Percentiles rank a stretch among this genome's conserved stretches.
These are phyloP conservation scores for Claviceps sp. DNA, from an alignment of 2,329 filamentous ascomycete genomes.

Conservation along the genomic window DNA sequence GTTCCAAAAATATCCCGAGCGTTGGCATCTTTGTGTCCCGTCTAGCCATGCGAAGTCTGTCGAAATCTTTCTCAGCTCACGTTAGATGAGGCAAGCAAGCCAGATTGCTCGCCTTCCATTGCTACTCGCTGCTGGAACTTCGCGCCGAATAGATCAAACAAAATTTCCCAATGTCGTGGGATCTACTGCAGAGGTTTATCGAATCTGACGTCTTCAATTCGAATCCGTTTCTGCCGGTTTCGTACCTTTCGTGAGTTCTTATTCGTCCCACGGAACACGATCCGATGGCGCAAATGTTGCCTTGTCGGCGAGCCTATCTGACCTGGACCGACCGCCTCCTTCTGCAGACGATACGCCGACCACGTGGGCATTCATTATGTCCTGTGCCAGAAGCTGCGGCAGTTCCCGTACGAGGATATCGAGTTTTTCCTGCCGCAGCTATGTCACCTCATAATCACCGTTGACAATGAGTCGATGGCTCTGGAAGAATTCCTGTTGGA, in stretches of 20 bases:
- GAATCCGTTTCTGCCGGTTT: slow-evolving; percentile 77
- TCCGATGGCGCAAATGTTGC: background rate
- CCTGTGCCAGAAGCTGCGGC: slow-evolving; percentile 75
- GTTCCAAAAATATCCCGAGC: background rate
- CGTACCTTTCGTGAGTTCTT: slow-evolving; percentile 66
- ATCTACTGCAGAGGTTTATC: slow-evolving; percentile 79
- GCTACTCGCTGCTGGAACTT: slow-evolving; percentile 5
- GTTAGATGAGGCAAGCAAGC: slow-evolving; percentile 11
- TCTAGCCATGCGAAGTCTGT: slow-evolving; percentile 12
- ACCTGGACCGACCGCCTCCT: background rate
- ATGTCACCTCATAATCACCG: slow-evolving; percentile 76
- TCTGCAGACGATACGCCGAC: slow-evolving; percentile 64
- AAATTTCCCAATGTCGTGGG: slow-evolving; percentile 54
- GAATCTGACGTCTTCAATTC: slow-evolving; percentile 91
- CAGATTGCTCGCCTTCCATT: slow-evolving; percentile 2
- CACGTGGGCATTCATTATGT: slow-evolving; percentile 86
- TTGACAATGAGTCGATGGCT: slow-evolving; percentile 86
- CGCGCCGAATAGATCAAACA: background rate
- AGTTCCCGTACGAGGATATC: slow-evolving; percentile 82
- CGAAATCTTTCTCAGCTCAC: slow-evolving; percentile 6
- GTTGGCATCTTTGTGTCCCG: background rate
- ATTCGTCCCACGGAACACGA: background rate
- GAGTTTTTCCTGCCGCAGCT: slow-evolving; percentile 84
- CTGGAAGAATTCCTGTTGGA: slow-evolving; percentile 79
- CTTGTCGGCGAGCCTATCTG: background rate